Conservation (phyloP, 768 basidiomycete genomes). For the Austroboletus festivus region DNA sequence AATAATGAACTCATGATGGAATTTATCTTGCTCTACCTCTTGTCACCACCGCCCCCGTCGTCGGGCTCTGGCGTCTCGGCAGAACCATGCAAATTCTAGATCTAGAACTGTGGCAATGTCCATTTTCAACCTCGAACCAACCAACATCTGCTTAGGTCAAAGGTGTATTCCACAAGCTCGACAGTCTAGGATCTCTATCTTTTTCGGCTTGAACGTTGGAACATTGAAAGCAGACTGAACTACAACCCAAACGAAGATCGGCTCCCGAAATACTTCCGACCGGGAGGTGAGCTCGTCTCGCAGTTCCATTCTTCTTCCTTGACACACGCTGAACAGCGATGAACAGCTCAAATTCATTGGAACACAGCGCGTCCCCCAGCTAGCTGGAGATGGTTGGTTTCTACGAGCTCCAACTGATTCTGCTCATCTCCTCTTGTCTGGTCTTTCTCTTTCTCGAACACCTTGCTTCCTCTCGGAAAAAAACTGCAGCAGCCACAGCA, state of each 20-base stretch:
- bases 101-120: slow-evolving; percentile 10
- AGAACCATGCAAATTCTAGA: not conserved
- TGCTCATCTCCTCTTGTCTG: slow-evolving; percentile 34
- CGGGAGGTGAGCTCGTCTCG: too few relatives aligned
- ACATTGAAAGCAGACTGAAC: too few relatives aligned
- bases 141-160: not conserved
- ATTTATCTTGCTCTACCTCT: not conserved
- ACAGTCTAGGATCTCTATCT: too few relatives aligned
- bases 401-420: slow-evolving; percentile 40
- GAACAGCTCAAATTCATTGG: too few relatives aligned
- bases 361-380: too few relatives aligned
- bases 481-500: slow-evolving; percentile 8
- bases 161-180: not conserved
- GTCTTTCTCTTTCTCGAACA: slow-evolving; percentile 36
- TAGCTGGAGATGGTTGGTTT: slow-evolving; percentile 32
- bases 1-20: too few relatives aligned
- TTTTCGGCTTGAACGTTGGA: not conserved
- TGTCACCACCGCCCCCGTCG: slow-evolving; percentile 8
- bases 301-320: too few relatives aligned
- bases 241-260: too few relatives aligned
- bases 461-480: slow-evolving; percentile 27
- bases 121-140: not conserved
- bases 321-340: too few relatives aligned
- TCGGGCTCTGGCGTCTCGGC: slow-evolving; percentile 3
- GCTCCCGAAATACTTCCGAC: too few relatives aligned